phyloP scores from a whole-genome alignment of 2,329 filamentous ascomycete species.

The Elsinoe arachidis region DNA sequence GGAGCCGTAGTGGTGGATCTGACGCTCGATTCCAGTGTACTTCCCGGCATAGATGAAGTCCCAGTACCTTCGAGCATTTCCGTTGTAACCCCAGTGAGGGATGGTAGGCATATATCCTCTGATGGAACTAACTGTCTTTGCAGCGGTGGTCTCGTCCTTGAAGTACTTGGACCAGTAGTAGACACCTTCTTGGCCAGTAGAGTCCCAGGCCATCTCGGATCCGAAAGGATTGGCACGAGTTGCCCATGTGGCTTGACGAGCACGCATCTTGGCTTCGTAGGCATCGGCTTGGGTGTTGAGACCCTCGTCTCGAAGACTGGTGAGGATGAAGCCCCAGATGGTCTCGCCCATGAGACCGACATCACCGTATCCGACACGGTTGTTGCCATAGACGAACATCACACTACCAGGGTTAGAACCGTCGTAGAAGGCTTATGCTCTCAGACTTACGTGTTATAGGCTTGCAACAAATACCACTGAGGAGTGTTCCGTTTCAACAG shows the following conservation, averaged over 20 bases:
- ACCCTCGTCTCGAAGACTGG: constrained; percentile 43
- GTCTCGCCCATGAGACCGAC: constrained; percentile 54
- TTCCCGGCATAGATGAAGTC: constrained; percentile 46
- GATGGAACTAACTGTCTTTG: constrained; percentile 48
- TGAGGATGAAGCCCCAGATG: constrained; percentile 45
- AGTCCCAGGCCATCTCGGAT: constrained; percentile 56
- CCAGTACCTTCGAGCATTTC: constrained; percentile 53
- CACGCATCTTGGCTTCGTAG: constrained; percentile 41
- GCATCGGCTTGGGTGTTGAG: constrained; percentile 31
- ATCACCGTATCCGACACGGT: constrained; percentile 33
- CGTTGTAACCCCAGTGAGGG: constrained; percentile 55
- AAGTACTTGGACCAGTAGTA: constrained; percentile 45
- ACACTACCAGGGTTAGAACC: neutral
- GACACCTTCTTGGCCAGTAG: constrained; percentile 53
- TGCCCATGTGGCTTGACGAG: constrained; percentile 44
- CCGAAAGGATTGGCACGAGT: constrained; percentile 46
- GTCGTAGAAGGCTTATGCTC: neutral
- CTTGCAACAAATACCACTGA: constrained; percentile 49
- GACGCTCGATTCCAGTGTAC: constrained; percentile 35
- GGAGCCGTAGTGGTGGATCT: constrained; percentile 55
- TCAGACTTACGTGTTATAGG: constrained; percentile 42
- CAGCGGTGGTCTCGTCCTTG: constrained; percentile 35
- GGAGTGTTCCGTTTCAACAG: constrained; percentile 36
- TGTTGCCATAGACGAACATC: constrained; percentile 27
- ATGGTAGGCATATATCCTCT: constrained; percentile 50